These are phyloP conservation scores for Forsythia viridissima DNA, from an alignment of 257 asterid genomes.

Conservation along the genomic window DNA sequence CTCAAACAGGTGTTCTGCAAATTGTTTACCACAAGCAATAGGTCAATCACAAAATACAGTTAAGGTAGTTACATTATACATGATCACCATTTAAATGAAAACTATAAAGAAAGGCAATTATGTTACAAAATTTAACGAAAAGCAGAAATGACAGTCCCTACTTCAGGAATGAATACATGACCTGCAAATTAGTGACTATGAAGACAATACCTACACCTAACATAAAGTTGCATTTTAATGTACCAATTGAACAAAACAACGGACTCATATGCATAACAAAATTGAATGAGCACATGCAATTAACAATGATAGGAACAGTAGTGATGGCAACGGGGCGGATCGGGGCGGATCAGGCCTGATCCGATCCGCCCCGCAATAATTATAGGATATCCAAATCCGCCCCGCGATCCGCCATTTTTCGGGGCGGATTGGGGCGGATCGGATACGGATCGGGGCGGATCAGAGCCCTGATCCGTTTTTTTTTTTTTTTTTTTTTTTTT, in stretches of 20 bases:
- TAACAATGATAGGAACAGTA: not conserved
- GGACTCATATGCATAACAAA: conserved; percentile 3
- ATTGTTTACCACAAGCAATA: conserved; percentile 16
- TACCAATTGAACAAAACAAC: not conserved
- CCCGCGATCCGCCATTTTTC: no score
- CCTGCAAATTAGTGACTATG: not conserved
- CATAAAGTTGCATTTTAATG: not conserved
- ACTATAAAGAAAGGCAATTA: not conserved
- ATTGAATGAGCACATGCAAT: not conserved
- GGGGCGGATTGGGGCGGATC: no score
- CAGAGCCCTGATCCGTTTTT: no score
- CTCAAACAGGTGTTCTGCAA: conserved; percentile 60
- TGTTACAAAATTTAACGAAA: conserved; percentile 2
- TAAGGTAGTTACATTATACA: not conserved
- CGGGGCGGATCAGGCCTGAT: no score
- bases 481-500: no score
- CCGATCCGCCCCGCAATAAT: no score
- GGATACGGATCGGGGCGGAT: no score
- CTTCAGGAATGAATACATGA: not conserved
- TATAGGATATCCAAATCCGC: no score
- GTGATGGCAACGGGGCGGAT: no score
- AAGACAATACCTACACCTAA: not conserved
- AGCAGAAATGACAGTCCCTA: conserved; percentile 6
- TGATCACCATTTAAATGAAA: not conserved
- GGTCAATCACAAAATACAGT: no score